Evolutionary conservation across 352 stramenopile genomes (phyloP), one percentile per base, ranked within the genome.

Genomic region (Phytophthora palmivora): DNA sequence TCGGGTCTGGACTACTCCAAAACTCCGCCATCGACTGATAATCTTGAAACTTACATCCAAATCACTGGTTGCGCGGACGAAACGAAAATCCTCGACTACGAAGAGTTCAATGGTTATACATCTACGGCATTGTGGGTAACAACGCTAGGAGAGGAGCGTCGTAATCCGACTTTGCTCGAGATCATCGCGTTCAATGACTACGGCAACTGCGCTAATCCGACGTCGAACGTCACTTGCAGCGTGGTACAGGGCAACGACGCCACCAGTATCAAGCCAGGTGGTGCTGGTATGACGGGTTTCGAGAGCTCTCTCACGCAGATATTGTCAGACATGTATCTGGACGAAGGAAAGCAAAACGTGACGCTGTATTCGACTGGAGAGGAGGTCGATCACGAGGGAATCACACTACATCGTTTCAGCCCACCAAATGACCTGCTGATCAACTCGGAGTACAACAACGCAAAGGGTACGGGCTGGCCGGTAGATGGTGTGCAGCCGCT

Each of bases 401-500:
- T 85, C 53, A 72, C 67, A 8, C 49, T 89, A 16, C 61, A 73
- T 34, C 78, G 78, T 14, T 89, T 87, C 70, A 65, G 42, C 6
- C 57, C 80, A 9, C 57, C 73, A 1, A 54, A 72, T 36, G 70
- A 79, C 26, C 43, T 87, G 30, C 67, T 92, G 11, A 26, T 18
- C 26, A 62, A 64, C 18, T 55, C 47, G 1, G 41, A 63, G 16
- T 51, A 41, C 37, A 90, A 84, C 16, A 67, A 59, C 6, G 39
- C n/a, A 3, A 52, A 71, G 10, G 84, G 84, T 38, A 82, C 73
- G 2, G 84, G 69, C 9, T 74, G 69, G 59, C 84, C 84, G 0
- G 76, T 93, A 22, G 74, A 93, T 32, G 84, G 84, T 16, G 63
- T 93, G n/a, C 82, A 93, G 56, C 62, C 70, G 16, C 49, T 88